Evolutionary conservation across 345 rosid species (phyloP), one percentile per base, ranked within the genome.

Genomic region (Eucalyptus cloeziana): DNA sequence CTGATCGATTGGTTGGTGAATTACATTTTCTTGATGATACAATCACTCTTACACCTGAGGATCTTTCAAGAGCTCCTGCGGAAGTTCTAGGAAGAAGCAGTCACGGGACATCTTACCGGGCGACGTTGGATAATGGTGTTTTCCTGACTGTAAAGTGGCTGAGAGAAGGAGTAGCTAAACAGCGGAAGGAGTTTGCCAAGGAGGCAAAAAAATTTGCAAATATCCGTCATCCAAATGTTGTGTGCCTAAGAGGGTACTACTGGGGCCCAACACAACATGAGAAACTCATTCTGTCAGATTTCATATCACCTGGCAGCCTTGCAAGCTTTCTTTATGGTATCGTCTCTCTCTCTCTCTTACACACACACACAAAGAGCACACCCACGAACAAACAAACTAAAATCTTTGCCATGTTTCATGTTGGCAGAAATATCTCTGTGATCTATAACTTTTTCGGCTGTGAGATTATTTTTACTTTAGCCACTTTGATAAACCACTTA

Each of bases 191-290:
- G 89, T 98, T 98, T 91, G 95, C 98, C n/a, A 98, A 96, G 94
- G 99, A 98, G 89, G 99, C 98, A 64, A 97, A 96, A 92, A 98
- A 97, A 86, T 97, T 98, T 92, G 94, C 99, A 2, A 98, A 97
- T 91, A 96, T 98, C 87, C 93, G 99, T 89, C 99, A 98, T 92
- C 99, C 99, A 45, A 98, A 98, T 91, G 99, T 98, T 45, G 99
- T 97, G 71, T 97, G 98, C 58, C 94, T 98, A 91, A 91, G 96
- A 92, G 99, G 99, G 24, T 98, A 98, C 94, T 98, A 98, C 81
- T 98, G 99, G 99, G 99, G 99, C 33, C 99, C 99, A 10, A 97
- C 98, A 30, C 99, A 95, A 91, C 99, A 98, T 85, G 99, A 98
- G 92, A 98, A 98, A 94, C 98, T 98, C 90, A 97, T 98, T 93